These are phyloP conservation scores for Metschnikowia rubicola DNA, from an alignment of 805 yeast species.

Conservation along the genomic window DNA sequence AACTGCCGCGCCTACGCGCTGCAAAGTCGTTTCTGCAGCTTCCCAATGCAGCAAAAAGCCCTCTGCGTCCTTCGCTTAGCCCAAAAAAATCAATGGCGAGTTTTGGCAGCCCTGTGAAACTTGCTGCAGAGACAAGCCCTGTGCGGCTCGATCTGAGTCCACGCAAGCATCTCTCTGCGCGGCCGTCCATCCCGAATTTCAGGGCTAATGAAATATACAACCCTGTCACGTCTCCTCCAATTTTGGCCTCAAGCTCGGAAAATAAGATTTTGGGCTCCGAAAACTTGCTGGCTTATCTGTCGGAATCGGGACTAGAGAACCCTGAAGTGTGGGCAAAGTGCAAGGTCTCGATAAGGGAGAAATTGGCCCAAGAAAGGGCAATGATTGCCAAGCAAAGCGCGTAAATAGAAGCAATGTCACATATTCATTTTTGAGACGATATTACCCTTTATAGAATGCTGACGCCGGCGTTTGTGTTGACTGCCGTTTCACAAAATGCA, in stretches of 20 bases:
- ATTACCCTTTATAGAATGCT: too few species aligned
- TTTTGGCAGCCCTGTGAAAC: not conserved
- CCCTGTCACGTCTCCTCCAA: conserved; percentile 22
- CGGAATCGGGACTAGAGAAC: conserved; percentile 3
- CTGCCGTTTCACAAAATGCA: too few species aligned
- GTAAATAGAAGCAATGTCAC: too few species aligned
- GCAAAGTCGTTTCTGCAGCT: conserved; percentile 6
- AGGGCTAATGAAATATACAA: conserved; percentile 24
- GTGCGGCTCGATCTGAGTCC: conserved; percentile 1
- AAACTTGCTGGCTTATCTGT: conserved; percentile 5
- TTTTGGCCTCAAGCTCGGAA: not conserved
- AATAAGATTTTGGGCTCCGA: not conserved
- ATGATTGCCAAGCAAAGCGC: not conserved
- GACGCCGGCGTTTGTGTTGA: too few species aligned
- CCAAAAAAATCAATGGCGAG: conserved; percentile 4
- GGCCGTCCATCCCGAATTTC: conserved; percentile 25
- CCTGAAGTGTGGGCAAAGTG: conserved; percentile 29
- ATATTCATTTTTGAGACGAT: too few species aligned
- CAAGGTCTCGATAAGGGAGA: conserved; percentile 24
- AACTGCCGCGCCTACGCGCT: conserved; percentile 4
- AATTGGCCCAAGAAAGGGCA: conserved; percentile 20
- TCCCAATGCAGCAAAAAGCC: not conserved
- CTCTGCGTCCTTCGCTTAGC: conserved; percentile 3
- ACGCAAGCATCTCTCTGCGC: conserved; percentile 7
- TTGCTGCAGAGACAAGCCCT: not conserved